phyloP scores from a whole-genome alignment of 2,329 filamentous ascomycete species.

The Furcasterigmium sp. region DNA sequence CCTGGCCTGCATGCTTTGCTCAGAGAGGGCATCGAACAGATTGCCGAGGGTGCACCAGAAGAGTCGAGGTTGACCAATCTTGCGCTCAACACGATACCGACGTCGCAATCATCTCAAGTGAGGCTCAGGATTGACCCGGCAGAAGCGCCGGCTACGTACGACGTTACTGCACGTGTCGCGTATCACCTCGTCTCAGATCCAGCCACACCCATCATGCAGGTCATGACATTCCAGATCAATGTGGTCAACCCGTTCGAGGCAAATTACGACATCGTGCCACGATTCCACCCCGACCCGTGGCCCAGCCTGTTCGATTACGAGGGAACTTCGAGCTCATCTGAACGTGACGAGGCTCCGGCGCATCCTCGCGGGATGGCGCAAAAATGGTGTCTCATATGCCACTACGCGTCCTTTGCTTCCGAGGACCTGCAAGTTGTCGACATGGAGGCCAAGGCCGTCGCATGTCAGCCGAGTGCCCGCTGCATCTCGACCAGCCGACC shows the following conservation, averaged over 20 bases:
- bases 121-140: constrained; percentile 46
- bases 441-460: constrained; percentile 56
- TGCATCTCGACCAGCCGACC: constrained; percentile 43
- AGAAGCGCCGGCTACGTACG: constrained; percentile 49
- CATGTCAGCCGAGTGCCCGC: constrained; percentile 55
- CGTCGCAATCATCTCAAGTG: constrained; percentile 34
- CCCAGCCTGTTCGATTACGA: constrained; percentile 76
- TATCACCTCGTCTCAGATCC: constrained; percentile 78
- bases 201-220: constrained; percentile 76
- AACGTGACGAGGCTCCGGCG: constrained; percentile 20
- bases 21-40: constrained; percentile 24
- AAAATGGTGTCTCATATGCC: constrained; percentile 71
- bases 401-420: constrained; percentile 70
- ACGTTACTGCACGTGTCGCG: constrained; percentile 65
- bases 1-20: constrained; percentile 39
- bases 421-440: constrained; percentile 62
- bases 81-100: constrained; percentile 41
- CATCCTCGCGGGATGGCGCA: constrained; percentile 63
- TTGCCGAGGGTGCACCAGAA: constrained; percentile 27
- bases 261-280: constrained; percentile 80
- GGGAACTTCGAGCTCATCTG: constrained; percentile 29
- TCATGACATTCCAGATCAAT: constrained; percentile 60
- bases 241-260: constrained; percentile 85
- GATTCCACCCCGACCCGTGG: constrained; percentile 74
- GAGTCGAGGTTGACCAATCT: constrained; percentile 38